Evolutionary conservation across 768 basidiomycete species (phyloP).

Genomic region (Russula lepida): DNA sequence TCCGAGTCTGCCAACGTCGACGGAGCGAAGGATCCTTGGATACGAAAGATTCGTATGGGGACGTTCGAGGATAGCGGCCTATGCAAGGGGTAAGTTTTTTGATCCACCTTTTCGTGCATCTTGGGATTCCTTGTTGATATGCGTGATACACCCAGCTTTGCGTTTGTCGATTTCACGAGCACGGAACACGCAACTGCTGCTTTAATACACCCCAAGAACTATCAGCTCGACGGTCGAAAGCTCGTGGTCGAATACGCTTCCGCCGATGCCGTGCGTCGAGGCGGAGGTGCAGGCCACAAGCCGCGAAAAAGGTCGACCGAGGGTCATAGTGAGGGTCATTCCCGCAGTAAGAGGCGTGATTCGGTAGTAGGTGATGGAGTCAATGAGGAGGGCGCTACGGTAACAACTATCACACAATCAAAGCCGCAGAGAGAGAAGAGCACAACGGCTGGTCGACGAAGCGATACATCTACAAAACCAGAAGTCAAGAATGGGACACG

Average conservation of each 20-base stretch:
- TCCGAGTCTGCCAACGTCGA: not conserved
- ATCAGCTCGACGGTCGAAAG: slow-evolving; percentile 72
- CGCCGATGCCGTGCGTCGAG: slow-evolving; percentile 78
- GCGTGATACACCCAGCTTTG: slow-evolving; percentile 73
- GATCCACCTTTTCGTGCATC: slow-evolving; percentile 8
- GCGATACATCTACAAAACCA: not conserved
- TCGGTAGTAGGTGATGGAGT: not conserved
- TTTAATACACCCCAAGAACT: slow-evolving; percentile 78
- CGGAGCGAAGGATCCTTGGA: slow-evolving; percentile 41
- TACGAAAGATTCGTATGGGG: slow-evolving; percentile 83
- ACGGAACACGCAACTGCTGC: slow-evolving; percentile 73
- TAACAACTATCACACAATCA: not conserved
- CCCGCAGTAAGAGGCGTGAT: not conserved
- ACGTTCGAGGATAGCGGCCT: slow-evolving; percentile 93
- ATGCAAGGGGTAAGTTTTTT: slow-evolving; percentile 91
- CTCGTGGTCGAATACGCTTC: slow-evolving; percentile 88
- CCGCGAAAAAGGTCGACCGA: not conserved
- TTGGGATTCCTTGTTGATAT: no score
- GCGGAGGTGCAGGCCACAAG: slow-evolving; percentile 34
- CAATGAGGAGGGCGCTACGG: not conserved
- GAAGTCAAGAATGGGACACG: not conserved
- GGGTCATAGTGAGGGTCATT: not conserved
- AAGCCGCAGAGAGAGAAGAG: not conserved
- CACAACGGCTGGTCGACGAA: not conserved
- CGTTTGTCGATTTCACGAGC: slow-evolving; percentile 85